Conservation (phyloP, 2,329 filamentous ascomycete species). For the Blastomyces gilchristii region DNA sequence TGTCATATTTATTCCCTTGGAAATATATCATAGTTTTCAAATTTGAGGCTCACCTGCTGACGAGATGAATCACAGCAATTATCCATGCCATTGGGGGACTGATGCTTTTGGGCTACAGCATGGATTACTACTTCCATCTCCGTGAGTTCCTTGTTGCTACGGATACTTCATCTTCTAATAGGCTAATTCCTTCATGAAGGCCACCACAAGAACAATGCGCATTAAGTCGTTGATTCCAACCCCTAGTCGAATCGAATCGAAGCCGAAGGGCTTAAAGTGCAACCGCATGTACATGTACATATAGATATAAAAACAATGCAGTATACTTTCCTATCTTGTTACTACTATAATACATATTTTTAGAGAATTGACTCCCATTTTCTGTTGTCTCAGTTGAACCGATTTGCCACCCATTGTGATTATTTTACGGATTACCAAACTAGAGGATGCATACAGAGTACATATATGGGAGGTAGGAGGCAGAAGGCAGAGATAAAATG, state of each 20-base stretch:
- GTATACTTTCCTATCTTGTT: slow-evolving; percentile 9
- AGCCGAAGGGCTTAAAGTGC: neutral
- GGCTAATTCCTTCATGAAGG: slow-evolving; percentile 45
- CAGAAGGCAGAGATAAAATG: neutral
- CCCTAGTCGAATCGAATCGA: neutral
- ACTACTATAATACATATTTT: neutral
- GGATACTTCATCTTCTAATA: neutral
- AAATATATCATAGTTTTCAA: neutral
- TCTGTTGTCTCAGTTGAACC: neutral
- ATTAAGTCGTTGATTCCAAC: slow-evolving; percentile 49
- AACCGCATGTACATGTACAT: slow-evolving; percentile 27
- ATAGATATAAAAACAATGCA: slow-evolving; percentile 19
- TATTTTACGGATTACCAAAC: neutral
- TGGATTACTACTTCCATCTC: slow-evolving; percentile 99
- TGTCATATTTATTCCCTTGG: neutral
- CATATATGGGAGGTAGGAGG: neutral
- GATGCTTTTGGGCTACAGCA: slow-evolving; percentile 75
- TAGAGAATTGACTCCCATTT: neutral
- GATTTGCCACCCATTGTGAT: neutral
- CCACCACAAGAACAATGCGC: slow-evolving; percentile 99
- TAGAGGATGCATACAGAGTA: neutral
- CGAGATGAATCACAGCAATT: slow-evolving; percentile 52
- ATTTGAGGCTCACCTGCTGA: neutral
- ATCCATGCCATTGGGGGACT: slow-evolving; percentile 74
- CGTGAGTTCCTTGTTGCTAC: slow-evolving; percentile 55